Evolutionary conservation across 208 protist species (phyloP).

Genomic region (Wallacemonas collosoma): DNA sequence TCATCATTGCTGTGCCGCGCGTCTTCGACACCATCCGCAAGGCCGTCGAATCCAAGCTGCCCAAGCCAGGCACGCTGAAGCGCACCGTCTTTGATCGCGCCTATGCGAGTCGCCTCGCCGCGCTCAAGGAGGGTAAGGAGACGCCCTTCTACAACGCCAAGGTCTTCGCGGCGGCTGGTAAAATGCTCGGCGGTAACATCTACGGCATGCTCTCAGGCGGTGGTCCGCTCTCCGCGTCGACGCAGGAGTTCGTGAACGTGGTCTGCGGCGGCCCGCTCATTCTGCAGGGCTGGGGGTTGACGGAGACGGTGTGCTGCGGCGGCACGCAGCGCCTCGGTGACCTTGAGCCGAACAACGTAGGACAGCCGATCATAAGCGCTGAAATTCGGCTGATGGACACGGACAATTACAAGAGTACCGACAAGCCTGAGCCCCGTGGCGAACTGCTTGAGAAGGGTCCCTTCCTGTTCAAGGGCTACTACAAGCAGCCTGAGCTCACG

Average conservation of each 20-base stretch:
- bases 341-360: constrained; percentile 23
- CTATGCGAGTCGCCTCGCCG: constrained; percentile 39
- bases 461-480: constrained; percentile 89
- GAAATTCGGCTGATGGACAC: constrained; percentile 86
- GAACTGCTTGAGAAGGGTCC: constrained; percentile 85
- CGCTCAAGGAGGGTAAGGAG: constrained; percentile 42
- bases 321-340: constrained; percentile 38
- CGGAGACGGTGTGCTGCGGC: constrained; percentile 56
- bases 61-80: constrained; percentile 34
- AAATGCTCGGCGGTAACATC: constrained; percentile 49
- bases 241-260: constrained; percentile 58
- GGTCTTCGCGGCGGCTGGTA: constrained; percentile 51
- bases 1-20: constrained; percentile 68
- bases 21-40: constrained; percentile 80
- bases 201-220: constrained; percentile 56
- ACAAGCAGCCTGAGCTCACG: constrained; percentile 89
- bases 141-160: constrained; percentile 70
- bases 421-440: constrained; percentile 57
- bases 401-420: constrained; percentile 54
- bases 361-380: constrained; percentile 32
- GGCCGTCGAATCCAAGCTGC: constrained; percentile 50
- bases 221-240: constrained; percentile 41
- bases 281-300: constrained; percentile 72
- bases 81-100: constrained; percentile 54
- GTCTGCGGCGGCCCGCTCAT: constrained; percentile 42